Conservation (phyloP, 106 monocot species). For the Alisma plantagoaquatica region DNA sequence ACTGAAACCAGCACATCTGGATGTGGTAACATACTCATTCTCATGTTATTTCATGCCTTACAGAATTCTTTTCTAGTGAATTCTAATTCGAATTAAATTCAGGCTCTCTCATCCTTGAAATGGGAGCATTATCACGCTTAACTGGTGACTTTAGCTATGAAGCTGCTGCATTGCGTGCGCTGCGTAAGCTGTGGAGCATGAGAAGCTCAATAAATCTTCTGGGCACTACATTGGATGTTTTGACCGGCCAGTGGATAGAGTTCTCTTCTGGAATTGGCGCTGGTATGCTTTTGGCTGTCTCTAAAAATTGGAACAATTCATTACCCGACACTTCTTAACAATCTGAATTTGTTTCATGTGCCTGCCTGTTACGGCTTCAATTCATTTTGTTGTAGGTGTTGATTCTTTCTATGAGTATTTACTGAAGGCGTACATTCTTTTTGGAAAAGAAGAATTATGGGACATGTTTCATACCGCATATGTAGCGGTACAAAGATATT, state of each 20-base stretch:
- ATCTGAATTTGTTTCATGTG: too few species aligned
- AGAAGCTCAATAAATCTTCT: conserved; percentile 89
- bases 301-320: too few species aligned
- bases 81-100: too few species aligned
- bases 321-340: too few species aligned
- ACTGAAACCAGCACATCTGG: conserved; percentile 98
- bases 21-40: conserved; percentile 65
- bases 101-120: conserved; percentile 99
- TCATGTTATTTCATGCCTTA: too few species aligned
- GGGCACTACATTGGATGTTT: conserved; percentile 83
- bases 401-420: conserved; percentile 98
- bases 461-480: conserved; percentile 88
- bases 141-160: conserved; percentile 77
- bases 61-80: too few species aligned
- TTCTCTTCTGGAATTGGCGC: conserved; percentile 89
- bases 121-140: conserved; percentile 78
- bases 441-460: conserved; percentile 88
- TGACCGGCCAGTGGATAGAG: conserved; percentile 83
- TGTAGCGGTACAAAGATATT: conserved; percentile 84
- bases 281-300: too few species aligned
- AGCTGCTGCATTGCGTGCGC: conserved; percentile 69
- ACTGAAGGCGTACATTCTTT: conserved; percentile 83
- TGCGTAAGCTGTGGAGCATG: conserved; percentile 92
- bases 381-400: conserved; percentile 84
- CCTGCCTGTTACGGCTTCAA: too few species aligned